These are phyloP conservation scores for Leccinum barrowsii DNA, from an alignment of 768 basidiomycete species.

Conservation along the genomic window DNA sequence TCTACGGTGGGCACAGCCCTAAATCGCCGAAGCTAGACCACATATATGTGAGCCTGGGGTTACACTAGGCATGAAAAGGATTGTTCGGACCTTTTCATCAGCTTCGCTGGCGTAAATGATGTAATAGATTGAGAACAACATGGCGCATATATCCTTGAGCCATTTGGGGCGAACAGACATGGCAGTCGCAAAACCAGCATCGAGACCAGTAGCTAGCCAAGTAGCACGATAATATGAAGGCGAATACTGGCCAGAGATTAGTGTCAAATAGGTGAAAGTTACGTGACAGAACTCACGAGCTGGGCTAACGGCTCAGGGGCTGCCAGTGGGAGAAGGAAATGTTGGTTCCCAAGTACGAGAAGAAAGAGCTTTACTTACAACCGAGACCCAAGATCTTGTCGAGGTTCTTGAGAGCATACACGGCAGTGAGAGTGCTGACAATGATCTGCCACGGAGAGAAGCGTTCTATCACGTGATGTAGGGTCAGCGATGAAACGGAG, in stretches of 20 bases:
- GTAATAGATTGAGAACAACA: slow-evolving; percentile 88
- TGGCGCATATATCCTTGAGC: slow-evolving; percentile 82
- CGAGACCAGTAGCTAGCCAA: slow-evolving; percentile 91
- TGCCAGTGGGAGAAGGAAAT: slow-evolving; percentile 24
- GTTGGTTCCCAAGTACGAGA: neutral
- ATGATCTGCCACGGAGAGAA: slow-evolving; percentile 98
- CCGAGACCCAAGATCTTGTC: slow-evolving; percentile 82
- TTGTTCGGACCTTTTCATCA: slow-evolving; percentile 82
- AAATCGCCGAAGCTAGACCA: slow-evolving; percentile 75
- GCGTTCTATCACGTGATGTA: slow-evolving; percentile 43
- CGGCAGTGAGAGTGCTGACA: slow-evolving; percentile 74
- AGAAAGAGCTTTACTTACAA: slow-evolving; percentile 39
- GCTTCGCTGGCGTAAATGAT: slow-evolving; percentile 85
- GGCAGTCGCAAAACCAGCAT: slow-evolving; percentile 95
- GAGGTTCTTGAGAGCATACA: slow-evolving; percentile 81
- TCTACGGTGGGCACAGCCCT: slow-evolving; percentile 94
- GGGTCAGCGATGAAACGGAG: neutral
- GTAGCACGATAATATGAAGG: slow-evolving; percentile 94
- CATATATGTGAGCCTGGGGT: neutral
- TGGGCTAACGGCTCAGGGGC: slow-evolving; percentile 92
- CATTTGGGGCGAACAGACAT: slow-evolving; percentile 91
- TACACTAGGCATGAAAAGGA: neutral
- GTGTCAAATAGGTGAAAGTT: slow-evolving; percentile 1
- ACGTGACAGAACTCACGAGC: slow-evolving; percentile 51
- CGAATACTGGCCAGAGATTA: slow-evolving; percentile 59